These are phyloP conservation scores for Diplodia seriata DNA, from an alignment of 2,329 filamentous ascomycete species.

Conservation along the genomic window DNA sequence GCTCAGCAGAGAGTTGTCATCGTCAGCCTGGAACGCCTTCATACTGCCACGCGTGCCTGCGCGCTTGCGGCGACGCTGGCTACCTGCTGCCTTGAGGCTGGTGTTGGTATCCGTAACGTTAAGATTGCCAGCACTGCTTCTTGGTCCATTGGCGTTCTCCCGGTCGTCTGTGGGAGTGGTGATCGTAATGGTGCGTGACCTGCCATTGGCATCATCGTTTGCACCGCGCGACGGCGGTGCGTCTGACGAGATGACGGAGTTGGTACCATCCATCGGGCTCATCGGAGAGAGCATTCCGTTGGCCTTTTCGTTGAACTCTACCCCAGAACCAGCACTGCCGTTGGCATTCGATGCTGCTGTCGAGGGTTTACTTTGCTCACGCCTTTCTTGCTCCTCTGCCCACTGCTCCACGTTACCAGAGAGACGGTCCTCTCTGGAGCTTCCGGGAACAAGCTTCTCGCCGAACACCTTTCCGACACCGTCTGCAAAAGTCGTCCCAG, in stretches of 20 bases:
- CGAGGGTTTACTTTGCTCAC: constrained; percentile 32
- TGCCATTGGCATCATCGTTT: constrained; percentile 34
- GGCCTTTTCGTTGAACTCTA: constrained; percentile 44
- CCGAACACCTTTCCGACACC: constrained; percentile 36
- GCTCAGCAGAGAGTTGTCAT: constrained; percentile 72
- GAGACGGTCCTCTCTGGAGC: constrained; percentile 18
- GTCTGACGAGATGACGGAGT: constrained; percentile 18
- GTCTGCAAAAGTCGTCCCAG: constrained; percentile 35
- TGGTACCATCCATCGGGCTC: constrained; percentile 34
- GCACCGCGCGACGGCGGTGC: constrained; percentile 12
- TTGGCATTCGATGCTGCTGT: constrained; percentile 18
- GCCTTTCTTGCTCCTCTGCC: constrained; percentile 49
- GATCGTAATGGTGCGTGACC: constrained; percentile 48
- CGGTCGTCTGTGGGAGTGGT: constrained; percentile 38
- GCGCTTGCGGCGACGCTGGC: constrained; percentile 68
- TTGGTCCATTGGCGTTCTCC: constrained; percentile 6
- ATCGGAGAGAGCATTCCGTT: constrained; percentile 41
- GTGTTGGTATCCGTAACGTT: background rate
- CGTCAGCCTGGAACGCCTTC: constrained; percentile 67
- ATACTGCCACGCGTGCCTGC: constrained; percentile 74
- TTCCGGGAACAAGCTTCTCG: constrained; percentile 15
- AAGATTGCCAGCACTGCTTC: constrained; percentile 16
- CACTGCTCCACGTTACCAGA: constrained; percentile 47
- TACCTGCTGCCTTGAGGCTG: constrained; percentile 44
- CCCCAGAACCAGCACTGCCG: constrained; percentile 19